Percentiles rank a stretch among this genome's conserved stretches.
phyloP scores from a whole-genome alignment of 352 stramenopile species.

The Detonula confervacea region DNA sequence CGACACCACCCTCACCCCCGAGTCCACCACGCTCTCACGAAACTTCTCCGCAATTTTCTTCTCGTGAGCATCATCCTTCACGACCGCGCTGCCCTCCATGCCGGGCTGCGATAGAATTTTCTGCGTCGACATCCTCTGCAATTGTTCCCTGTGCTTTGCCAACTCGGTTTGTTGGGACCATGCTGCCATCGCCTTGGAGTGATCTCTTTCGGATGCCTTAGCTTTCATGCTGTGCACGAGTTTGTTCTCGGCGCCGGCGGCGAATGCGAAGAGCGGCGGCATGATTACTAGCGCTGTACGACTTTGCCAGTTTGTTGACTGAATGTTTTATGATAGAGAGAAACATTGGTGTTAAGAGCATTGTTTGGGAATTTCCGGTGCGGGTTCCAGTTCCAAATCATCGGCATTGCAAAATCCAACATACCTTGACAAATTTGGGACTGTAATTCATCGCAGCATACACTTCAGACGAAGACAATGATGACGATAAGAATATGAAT shows the following conservation, averaged over 20 bases:
- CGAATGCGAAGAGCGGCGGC: constrained; percentile 61
- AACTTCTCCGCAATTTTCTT: constrained; percentile 55
- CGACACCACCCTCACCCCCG: constrained; percentile 53
- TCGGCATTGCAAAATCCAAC: too few species aligned
- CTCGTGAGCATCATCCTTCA: constrained; percentile 38
- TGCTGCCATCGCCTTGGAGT: constrained; percentile 48
- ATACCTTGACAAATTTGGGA: constrained; percentile 54
- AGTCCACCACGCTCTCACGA: constrained; percentile 51
- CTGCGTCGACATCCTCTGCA: constrained; percentile 50
- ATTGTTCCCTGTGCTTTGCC: constrained; percentile 40
- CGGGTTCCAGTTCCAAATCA: too few species aligned
- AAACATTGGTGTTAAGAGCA: too few species aligned
- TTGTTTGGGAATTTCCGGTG: too few species aligned
- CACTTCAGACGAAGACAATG: constrained; percentile 10
- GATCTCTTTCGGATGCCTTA: constrained; percentile 50
- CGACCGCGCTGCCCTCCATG: constrained; percentile 19
- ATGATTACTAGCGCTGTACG: constrained; percentile 58
- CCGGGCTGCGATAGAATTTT: constrained; percentile 46
- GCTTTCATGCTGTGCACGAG: constrained; percentile 56
- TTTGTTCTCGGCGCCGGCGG: constrained; percentile 43
- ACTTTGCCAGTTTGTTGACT: constrained; percentile 55
- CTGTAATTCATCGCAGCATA: constrained; percentile 59
- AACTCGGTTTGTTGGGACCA: constrained; percentile 57
- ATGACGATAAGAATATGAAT: neutral
- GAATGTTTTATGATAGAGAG: too few species aligned